Base-by-base conservation (phyloP, 1,284 basidiomycete species). In the Tylopilus orsonianus region DNA sequence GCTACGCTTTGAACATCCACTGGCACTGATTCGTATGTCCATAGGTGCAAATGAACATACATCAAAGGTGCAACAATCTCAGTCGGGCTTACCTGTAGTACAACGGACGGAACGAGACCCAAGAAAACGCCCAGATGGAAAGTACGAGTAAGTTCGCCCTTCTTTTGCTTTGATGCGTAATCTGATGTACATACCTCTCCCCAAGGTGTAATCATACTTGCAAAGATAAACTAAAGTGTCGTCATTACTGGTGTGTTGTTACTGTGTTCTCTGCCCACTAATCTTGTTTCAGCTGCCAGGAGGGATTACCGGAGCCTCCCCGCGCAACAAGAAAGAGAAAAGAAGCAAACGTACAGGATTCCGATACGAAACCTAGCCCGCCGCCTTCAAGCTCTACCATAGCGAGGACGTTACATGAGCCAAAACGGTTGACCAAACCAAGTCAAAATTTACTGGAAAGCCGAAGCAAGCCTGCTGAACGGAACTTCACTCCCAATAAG, bases 121-220 rank as follows among this genome's bases (percentile, higher is more conserved):
- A 8, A 64, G 55, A 49, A 64, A 58, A 45, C 64, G 78, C 6
- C 58, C 72, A 0, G 78, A 80, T 52, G 80, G 80, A 7, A 80
- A 75, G 46, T 81, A 72, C 51, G 67, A 74, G 87, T 87, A 57
- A 56, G 72, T 48, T 38, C 19, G 16, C 23, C n/a, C 20, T 29
- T 13, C 24, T 35, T 51, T 26, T 30, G 9, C 33, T n/a, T 37
- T 26, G 22, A 22, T n/a, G 18, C 19, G 51, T 23, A 2, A 44
- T 41, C 33, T 30, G 14, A 41, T 5, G 23, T 45, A 41, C 9
- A 14, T 29, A 30, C 37, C 42, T 19, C 45, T 35, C 22, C n/a
- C 36, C n/a, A 44, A 90, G 87, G 49, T 91, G 89, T 58, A 87
- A 87, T 55, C 89, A 91, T 58, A 50, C 73, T n/a, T 91, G 89